Conservation (phyloP, 2,329 filamentous ascomycete genomes). For the Paracamarosporium sp. region DNA sequence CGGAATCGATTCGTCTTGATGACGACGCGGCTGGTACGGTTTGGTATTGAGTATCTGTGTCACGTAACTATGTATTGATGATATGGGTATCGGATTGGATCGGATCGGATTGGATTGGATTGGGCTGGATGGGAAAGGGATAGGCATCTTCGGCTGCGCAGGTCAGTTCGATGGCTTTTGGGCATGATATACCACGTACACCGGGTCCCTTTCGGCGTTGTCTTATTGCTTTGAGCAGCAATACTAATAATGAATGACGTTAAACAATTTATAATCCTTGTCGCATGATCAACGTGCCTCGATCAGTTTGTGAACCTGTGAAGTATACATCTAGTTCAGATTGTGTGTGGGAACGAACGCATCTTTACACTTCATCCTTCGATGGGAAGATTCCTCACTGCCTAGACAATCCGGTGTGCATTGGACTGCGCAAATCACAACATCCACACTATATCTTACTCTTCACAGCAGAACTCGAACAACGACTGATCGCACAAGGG, state of each 20-base stretch:
- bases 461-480: too few relatives aligned
- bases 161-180: neutral
- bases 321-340: too few relatives aligned
- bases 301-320: neutral
- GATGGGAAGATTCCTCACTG: too few relatives aligned
- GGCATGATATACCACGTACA: slow-evolving; percentile 1
- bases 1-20: neutral
- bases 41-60: neutral
- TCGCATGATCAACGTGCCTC: neutral
- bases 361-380: too few relatives aligned
- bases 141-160: neutral
- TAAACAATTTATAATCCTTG: neutral
- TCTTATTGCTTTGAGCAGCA: slow-evolving; percentile 5
- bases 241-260: slow-evolving; percentile 3
- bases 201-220: neutral
- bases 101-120: neutral
- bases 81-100: neutral
- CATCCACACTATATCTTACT: too few relatives aligned
- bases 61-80: slow-evolving; percentile 2
- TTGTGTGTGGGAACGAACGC: too few relatives aligned
- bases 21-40: neutral
- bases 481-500: neutral
- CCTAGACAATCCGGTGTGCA: too few relatives aligned
- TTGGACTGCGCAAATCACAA: too few relatives aligned
- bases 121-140: neutral